Conservation (phyloP, 768 basidiomycete species). For the Serendipita sp. region DNA sequence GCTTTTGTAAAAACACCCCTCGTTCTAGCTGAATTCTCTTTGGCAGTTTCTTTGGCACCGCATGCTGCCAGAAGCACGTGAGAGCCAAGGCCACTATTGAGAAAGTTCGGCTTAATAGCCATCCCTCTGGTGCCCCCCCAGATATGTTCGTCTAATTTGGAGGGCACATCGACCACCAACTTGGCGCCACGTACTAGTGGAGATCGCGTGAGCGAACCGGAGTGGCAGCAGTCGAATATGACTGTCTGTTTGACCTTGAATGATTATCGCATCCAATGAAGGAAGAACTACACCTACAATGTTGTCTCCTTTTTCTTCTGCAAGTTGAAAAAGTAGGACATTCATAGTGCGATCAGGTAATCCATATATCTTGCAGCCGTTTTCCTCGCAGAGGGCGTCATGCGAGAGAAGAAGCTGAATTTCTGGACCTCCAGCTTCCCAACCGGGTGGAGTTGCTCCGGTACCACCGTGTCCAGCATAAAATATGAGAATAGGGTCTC, state of each 20-base stretch:
- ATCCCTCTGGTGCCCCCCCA: no score
- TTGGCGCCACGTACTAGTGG: no score
- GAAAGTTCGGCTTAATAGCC: no score
- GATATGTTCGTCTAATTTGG: no score
- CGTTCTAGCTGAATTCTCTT: no score
- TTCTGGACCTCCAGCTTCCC: constrained; percentile 32
- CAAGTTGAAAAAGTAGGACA: constrained; percentile 40
- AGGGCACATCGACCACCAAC: no score
- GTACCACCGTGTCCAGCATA: constrained; percentile 61
- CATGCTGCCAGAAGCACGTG: no score
- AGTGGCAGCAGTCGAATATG: constrained; percentile 49
- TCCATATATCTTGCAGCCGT: constrained; percentile 28
- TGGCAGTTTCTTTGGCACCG: no score
- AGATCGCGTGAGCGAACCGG: constrained; percentile 23
- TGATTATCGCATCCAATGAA: background rate
- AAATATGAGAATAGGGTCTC: constrained; percentile 50
- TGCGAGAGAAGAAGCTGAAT: constrained; percentile 15
- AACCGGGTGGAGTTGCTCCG: constrained; percentile 20
- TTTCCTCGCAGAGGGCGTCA: no score
- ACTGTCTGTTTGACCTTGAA: constrained; percentile 26
- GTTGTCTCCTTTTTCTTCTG: constrained; percentile 46
- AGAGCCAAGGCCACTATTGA: no score
- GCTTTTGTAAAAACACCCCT: no score
- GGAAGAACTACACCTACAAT: constrained; percentile 23
- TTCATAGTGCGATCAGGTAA: constrained; percentile 52